These are phyloP conservation scores for Lepidium africanum DNA, from an alignment of 345 rosid species.

Conservation along the genomic window DNA sequence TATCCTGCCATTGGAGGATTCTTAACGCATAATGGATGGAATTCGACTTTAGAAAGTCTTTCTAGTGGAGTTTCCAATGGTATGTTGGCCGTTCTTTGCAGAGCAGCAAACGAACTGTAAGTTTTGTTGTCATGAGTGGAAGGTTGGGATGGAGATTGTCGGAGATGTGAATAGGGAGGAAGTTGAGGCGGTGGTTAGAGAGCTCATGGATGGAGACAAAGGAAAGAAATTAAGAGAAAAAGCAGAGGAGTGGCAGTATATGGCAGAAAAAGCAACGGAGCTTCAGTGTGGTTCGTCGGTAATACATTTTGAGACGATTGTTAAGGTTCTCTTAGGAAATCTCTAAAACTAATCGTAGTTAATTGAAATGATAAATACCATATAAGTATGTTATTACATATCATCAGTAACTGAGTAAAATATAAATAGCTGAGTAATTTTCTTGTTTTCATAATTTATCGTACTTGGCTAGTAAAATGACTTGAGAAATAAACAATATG, in stretches of 20 bases:
- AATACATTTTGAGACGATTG: conserved; percentile 21
- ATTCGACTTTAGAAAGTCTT: conserved; percentile 48
- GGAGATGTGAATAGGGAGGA: conserved; percentile 40
- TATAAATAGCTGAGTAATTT: not conserved
- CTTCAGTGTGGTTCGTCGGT: conserved; percentile 29
- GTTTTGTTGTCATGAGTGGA: conserved; percentile 39
- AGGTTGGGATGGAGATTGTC: conserved; percentile 46
- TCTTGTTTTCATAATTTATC: not conserved
- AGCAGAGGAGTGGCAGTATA: conserved; percentile 31
- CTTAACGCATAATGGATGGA: conserved; percentile 57
- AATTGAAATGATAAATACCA: not conserved
- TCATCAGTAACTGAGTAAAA: not conserved
- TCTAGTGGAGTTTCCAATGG: conserved; percentile 38
- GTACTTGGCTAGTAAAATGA: not conserved
- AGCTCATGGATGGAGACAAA: conserved; percentile 40
- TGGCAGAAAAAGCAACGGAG: conserved; percentile 12
- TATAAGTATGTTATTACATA: not conserved
- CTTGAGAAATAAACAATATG: too few relatives aligned
- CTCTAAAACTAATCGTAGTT: not conserved
- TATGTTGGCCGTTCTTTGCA: conserved; percentile 54
- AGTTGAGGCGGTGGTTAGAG: conserved; percentile 42
- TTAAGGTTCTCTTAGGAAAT: conserved; percentile 24
- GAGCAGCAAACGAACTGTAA: conserved; percentile 53
- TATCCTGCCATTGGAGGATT: conserved; percentile 45
- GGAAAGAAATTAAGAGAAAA: conserved; percentile 40